These are phyloP conservation scores for Starmerella gropengiesseri DNA, from an alignment of 805 yeast species.

Conservation along the genomic window DNA sequence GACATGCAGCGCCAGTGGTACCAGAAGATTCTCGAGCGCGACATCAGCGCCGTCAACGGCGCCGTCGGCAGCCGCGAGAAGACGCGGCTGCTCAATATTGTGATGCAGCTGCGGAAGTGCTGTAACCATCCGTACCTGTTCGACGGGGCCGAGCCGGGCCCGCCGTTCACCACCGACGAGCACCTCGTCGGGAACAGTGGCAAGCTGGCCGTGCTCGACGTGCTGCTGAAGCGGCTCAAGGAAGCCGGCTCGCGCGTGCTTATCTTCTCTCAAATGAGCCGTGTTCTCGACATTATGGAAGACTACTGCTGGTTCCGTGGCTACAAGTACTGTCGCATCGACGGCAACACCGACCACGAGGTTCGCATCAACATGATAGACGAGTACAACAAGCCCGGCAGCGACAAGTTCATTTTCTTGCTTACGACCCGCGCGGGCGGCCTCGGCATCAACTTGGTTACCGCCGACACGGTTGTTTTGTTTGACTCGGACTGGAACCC, in stretches of 20 bases:
- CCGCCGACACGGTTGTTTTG: constrained; percentile 80
- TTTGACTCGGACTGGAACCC: constrained; percentile 98
- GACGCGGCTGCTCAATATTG: constrained; percentile 81
- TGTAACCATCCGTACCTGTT: constrained; percentile 95
- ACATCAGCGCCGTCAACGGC: constrained; percentile 93
- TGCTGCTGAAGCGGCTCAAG: constrained; percentile 59
- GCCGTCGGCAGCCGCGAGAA: constrained; percentile 90
- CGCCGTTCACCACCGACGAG: constrained; percentile 92
- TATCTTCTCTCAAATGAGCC: constrained; percentile 88
- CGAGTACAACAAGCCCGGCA: constrained; percentile 72
- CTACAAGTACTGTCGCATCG: constrained; percentile 81
- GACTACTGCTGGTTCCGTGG: constrained; percentile 83
- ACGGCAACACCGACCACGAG: constrained; percentile 87
- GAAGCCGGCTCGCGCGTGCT: constrained; percentile 77
- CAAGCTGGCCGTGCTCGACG: constrained; percentile 80
- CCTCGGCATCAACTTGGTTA: constrained; percentile 80
- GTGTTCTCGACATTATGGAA: constrained; percentile 78
- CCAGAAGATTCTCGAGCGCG: constrained; percentile 75
- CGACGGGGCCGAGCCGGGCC: constrained; percentile 99
- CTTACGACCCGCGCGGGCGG: constrained; percentile 97
- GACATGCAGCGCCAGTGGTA: constrained; percentile 94
- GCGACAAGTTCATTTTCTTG: constrained; percentile 72
- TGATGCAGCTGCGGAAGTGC: constrained; percentile 92
- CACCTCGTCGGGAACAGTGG: constrained; percentile 85
- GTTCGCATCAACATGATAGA: constrained; percentile 89